Percentiles rank a stretch among this genome's conserved stretches.
phyloP scores from a whole-genome alignment of 2,329 filamentous ascomycete species.

The Beauveria sp. region DNA sequence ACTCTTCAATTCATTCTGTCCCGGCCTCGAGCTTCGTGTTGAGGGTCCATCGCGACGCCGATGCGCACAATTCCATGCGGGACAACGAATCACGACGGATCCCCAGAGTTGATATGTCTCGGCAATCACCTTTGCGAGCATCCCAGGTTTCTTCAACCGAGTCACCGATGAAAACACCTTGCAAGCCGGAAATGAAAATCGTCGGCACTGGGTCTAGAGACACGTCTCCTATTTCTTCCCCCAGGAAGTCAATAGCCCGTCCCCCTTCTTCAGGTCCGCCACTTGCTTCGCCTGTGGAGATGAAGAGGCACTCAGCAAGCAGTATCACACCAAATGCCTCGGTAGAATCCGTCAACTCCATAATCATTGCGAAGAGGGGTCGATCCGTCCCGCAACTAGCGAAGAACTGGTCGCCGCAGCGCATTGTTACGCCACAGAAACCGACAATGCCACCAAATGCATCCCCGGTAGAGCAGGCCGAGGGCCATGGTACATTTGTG shows the following conservation, averaged over 20 bases:
- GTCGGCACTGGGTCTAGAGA: not conserved
- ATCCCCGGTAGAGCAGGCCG: not conserved
- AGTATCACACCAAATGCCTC: not conserved
- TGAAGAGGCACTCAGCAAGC: not conserved
- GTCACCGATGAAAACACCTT: not conserved
- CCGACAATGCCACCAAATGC: not conserved
- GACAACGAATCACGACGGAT: not conserved
- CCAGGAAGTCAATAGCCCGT: not conserved
- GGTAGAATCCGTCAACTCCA: not conserved
- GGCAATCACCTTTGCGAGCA: not conserved
- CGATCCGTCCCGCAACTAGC: not conserved
- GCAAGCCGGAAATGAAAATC: not conserved
- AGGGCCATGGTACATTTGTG: slow-evolving; percentile 4
- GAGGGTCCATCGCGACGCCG: not conserved
- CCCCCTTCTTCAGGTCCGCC: not conserved
- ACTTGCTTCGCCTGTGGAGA: not conserved
- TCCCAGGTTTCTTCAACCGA: not conserved
- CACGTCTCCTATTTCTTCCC: not conserved
- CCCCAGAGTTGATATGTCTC: not conserved
- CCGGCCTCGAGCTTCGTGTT: not conserved
- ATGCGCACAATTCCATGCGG: not conserved
- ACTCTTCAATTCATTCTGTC: not conserved
- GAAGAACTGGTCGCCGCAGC: slow-evolving; percentile 6
- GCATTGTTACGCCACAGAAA: slow-evolving; percentile 9
- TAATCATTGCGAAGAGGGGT: not conserved